These are phyloP conservation scores for Austroboletus niveus DNA, from an alignment of 1,284 basidiomycete species.

Conservation along the genomic window DNA sequence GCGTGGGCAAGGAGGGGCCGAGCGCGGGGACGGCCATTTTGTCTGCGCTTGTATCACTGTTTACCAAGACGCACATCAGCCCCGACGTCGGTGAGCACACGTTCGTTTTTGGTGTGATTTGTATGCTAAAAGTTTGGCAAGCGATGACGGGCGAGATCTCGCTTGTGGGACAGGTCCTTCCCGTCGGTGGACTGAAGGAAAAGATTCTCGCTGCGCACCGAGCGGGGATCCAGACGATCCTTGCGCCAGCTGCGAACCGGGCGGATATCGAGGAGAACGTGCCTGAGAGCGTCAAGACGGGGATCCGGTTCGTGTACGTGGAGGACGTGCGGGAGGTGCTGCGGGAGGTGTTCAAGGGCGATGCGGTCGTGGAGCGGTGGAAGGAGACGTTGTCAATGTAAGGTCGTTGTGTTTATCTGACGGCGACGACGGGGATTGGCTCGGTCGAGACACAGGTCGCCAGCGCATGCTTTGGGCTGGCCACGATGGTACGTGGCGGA, in stretches of 20 bases:
- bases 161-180: slow-evolving; percentile 87
- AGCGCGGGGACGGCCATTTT: slow-evolving; percentile 94
- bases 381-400: slow-evolving; percentile 49
- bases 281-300: slow-evolving; percentile 89
- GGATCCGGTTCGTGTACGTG: slow-evolving; percentile 91
- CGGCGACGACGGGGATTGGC: slow-evolving; percentile 3
- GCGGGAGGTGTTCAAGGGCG: slow-evolving; percentile 77
- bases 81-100: slow-evolving; percentile 76
- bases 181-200: slow-evolving; percentile 93
- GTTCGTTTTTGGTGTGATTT: too few species aligned
- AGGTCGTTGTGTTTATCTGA: slow-evolving; percentile 1
- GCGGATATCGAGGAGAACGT: slow-evolving; percentile 96
- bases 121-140: slow-evolving; percentile 23
- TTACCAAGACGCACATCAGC: slow-evolving; percentile 79
- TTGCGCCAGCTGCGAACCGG: slow-evolving; percentile 85
- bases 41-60: slow-evolving; percentile 87
- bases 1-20: slow-evolving; percentile 97
- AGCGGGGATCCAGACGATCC: slow-evolving; percentile 88
- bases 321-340: slow-evolving; percentile 88
- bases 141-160: slow-evolving; percentile 97
- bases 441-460: too few species aligned
- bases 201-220: slow-evolving; percentile 94
- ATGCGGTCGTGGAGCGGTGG: slow-evolving; percentile 62
- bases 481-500: too few species aligned
- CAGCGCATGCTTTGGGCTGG: too few species aligned